Conservation (phyloP, 2,329 filamentous ascomycete species). For the Cladosporium sp. region DNA sequence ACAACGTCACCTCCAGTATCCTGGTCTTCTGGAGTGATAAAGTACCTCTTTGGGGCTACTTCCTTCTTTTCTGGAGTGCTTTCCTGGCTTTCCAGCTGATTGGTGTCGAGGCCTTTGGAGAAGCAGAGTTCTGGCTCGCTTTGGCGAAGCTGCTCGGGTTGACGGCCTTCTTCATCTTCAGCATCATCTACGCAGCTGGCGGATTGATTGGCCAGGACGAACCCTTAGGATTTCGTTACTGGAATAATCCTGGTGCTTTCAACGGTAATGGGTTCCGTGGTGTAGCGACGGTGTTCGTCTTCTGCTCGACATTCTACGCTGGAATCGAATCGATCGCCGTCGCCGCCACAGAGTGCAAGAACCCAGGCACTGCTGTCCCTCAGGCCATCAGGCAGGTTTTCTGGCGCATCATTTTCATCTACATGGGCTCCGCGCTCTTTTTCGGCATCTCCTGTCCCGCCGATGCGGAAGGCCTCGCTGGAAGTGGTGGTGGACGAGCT, state of each 20-base stretch:
- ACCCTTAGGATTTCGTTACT: constrained; percentile 33
- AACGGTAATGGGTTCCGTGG: constrained; percentile 37
- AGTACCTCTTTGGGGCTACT: constrained; percentile 38
- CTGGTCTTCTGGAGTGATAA: constrained; percentile 61
- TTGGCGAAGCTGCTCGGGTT: constrained; percentile 37
- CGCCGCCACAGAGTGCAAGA: constrained; percentile 49
- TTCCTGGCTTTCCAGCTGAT: constrained; percentile 38
- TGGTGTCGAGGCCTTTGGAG: constrained; percentile 39
- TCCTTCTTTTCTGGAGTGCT: constrained; percentile 39
- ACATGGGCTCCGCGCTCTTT: constrained; percentile 69
- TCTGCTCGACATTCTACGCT: constrained; percentile 45
- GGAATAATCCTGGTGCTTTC: constrained; percentile 38
- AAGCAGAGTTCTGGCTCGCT: constrained; percentile 44
- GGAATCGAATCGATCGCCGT: constrained; percentile 51
- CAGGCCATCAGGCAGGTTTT: constrained; percentile 31
- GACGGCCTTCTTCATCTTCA: constrained; percentile 38
- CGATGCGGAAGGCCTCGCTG: constrained; percentile 60
- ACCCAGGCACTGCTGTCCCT: constrained; percentile 43
- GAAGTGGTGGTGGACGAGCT: constrained; percentile 54
- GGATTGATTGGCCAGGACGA: constrained; percentile 27
- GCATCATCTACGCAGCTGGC: constrained; percentile 35
- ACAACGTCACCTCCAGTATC: constrained; percentile 65
- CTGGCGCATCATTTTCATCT: constrained; percentile 46
- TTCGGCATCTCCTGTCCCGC: constrained; percentile 71
- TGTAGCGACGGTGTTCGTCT: constrained; percentile 41